Evolutionary conservation across 768 basidiomycete genomes (phyloP).

Genomic region (Podaxis mareebaensis): DNA sequence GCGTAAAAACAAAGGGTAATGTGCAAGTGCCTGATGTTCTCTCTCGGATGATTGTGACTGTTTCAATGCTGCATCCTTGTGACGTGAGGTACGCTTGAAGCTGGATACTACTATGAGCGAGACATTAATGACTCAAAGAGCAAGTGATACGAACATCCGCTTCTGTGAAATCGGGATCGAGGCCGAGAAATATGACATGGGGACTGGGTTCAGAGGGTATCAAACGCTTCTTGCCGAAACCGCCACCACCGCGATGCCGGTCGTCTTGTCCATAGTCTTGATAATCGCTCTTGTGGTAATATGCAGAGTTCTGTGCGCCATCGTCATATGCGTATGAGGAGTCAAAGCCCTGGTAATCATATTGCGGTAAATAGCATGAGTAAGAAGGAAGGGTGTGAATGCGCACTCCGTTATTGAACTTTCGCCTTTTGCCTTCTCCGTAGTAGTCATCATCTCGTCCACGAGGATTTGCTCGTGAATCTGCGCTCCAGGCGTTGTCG

Average conservation of each 20-base stretch:
- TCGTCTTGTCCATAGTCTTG: slow-evolving; percentile 55
- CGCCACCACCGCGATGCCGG: slow-evolving; percentile 39
- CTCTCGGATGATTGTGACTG: slow-evolving; percentile 95
- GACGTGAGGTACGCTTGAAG: slow-evolving; percentile 76
- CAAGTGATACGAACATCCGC: slow-evolving; percentile 70
- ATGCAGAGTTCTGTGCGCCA: slow-evolving; percentile 20
- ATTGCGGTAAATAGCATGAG: slow-evolving; percentile 24
- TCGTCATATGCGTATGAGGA: slow-evolving; percentile 18
- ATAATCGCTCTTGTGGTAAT: slow-evolving; percentile 35
- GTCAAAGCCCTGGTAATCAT: slow-evolving; percentile 40
- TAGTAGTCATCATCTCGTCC: slow-evolving; percentile 70
- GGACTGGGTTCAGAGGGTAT: slow-evolving; percentile 84
- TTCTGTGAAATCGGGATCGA: slow-evolving; percentile 92
- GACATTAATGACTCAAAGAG: slow-evolving; percentile 33
- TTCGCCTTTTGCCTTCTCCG: slow-evolving; percentile 75
- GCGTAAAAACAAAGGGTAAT: slow-evolving; percentile 70
- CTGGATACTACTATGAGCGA: slow-evolving; percentile 38
- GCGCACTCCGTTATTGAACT: slow-evolving; percentile 75
- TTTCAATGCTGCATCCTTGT: slow-evolving; percentile 75
- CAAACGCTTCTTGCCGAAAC: slow-evolving; percentile 71
- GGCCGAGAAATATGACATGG: slow-evolving; percentile 93
- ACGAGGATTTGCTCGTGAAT: slow-evolving; percentile 43
- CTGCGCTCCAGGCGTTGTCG: slow-evolving; percentile 44
- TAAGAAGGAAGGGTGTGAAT: not conserved
- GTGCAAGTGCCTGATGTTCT: slow-evolving; percentile 93